Conservation (phyloP, 2,329 filamentous ascomycete genomes). For the Aureobasidium subglaciale region DNA sequence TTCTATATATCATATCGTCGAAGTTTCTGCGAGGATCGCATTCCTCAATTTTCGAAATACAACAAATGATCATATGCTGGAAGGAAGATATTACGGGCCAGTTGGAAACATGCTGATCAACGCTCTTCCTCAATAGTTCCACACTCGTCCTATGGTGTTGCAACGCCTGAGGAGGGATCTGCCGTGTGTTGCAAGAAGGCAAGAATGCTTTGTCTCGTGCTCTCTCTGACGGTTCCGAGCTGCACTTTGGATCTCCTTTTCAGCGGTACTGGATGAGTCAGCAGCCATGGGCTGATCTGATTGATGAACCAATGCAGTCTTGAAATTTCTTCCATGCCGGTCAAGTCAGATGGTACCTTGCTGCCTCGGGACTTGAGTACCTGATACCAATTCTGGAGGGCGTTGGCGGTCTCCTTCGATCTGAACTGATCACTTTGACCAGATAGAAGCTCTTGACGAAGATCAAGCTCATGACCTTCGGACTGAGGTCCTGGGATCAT, state of each 20-base stretch:
- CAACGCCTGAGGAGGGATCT: too few species aligned
- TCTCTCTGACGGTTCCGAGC: neutral
- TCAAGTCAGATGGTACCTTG: neutral
- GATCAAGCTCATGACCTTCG: neutral
- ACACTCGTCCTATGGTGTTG: too few species aligned
- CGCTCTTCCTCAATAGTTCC: too few species aligned
- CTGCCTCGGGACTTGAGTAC: neutral
- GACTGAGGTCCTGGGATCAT: neutral
- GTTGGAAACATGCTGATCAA: too few species aligned
- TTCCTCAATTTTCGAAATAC: too few species aligned
- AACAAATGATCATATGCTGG: too few species aligned
- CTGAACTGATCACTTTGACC: too few species aligned
- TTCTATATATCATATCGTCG: too few species aligned
- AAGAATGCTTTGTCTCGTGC: too few species aligned
- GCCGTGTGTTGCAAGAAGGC: too few species aligned
- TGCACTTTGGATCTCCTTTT: neutral
- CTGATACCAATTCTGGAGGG: neutral
- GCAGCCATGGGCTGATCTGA: neutral
- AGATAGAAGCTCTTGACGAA: neutral
- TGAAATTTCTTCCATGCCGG: neutral
- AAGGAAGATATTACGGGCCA: too few species aligned
- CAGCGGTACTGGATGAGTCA: neutral
- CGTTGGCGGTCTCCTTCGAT: neutral
- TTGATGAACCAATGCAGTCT: constrained; percentile 1
- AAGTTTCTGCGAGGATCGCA: too few species aligned